phyloP scores from a whole-genome alignment of 2,329 filamentous ascomycete species.

The Aureobasidium musti region DNA sequence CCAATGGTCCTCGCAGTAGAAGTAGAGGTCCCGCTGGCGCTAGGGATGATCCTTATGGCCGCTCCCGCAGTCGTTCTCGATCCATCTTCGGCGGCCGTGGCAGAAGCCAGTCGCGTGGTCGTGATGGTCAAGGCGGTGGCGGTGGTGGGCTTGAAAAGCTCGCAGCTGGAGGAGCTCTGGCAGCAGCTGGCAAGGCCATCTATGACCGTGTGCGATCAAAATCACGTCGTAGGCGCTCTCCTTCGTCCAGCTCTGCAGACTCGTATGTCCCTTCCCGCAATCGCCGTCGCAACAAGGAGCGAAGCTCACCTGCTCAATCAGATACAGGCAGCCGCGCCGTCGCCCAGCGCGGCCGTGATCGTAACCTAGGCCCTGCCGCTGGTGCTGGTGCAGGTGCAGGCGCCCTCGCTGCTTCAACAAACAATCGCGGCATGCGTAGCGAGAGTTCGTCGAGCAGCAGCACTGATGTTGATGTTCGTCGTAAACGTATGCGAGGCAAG shows the following conservation, averaged over 20 bases:
- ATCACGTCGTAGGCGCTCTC: conserved; percentile 52
- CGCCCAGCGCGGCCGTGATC: conserved; percentile 39
- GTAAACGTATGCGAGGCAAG: conserved; percentile 67
- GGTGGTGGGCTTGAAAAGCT: conserved; percentile 52
- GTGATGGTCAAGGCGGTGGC: conserved; percentile 46
- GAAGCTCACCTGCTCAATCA: conserved; percentile 44
- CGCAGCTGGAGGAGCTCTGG: conserved; percentile 52
- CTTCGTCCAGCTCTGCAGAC: conserved; percentile 51
- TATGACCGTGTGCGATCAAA: conserved; percentile 59
- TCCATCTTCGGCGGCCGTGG: conserved; percentile 54
- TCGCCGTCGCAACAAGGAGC: conserved; percentile 45
- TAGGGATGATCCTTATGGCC: conserved; percentile 46
- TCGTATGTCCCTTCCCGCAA: conserved; percentile 55
- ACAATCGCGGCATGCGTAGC: conserved; percentile 28
- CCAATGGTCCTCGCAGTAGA: conserved; percentile 76
- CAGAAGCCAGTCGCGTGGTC: conserved; percentile 54
- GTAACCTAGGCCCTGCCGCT: conserved; percentile 49
- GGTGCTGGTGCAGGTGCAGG: conserved; percentile 45
- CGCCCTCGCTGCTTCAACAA: conserved; percentile 33
- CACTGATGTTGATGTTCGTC: conserved; percentile 61
- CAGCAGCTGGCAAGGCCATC: conserved; percentile 54
- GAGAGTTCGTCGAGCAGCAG: conserved; percentile 42
- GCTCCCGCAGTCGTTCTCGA: conserved; percentile 70
- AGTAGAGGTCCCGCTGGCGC: conserved; percentile 55
- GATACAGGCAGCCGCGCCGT: conserved; percentile 43